Evolutionary conservation across 805 yeast genomes (phyloP), one percentile per base, ranked within the genome.

Genomic region (Metschnikowia hibisci): DNA sequence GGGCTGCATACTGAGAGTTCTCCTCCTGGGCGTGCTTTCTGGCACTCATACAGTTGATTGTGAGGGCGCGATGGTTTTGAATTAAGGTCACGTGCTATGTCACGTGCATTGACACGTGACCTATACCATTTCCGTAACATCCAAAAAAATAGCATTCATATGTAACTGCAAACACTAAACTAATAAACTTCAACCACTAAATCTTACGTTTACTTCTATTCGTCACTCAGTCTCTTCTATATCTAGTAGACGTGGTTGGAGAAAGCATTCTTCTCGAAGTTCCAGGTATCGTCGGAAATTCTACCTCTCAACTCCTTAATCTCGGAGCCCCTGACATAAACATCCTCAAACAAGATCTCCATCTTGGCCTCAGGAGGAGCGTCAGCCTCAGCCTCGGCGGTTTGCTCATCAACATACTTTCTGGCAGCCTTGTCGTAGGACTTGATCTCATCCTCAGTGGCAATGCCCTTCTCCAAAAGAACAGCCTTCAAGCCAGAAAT

Each of bases 361-460:
- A 91, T 81, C 74, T 83, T 86, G 52, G 96, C 95, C 69, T 88
- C 96, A 54, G 99, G 99, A 54, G 95, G 86, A 57, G 96, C 86
- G 59, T 93, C 82, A 48, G 84, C 85, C 71, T 90, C 96, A 57
- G 99, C 98, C 63, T 80, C 82, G 64, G 85, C 89, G 53, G 82
- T 90, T 74, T 93, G 96, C 73, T 86, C 89, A 61, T 89, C 97
- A 56, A 93, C 97, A 67, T 82, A 87, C 61, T 86, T 81, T 78
- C 99, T 89, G 51, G 96, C 96, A 56, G 85, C 89, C 78, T 93
- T 93, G 76, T 93, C 99, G 66, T 88, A 85, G 48, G 86, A 68
- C 77, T 89, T 91, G 69, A 93, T 79, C 77, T 93, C 98, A 46
- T 84, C 95, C 77, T 91, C 99, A 48, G 95, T 77, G 50, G 96